Evolutionary conservation across 176 grass and related monocot genomes (phyloP).

Genomic region (Eragrostis curvula): DNA sequence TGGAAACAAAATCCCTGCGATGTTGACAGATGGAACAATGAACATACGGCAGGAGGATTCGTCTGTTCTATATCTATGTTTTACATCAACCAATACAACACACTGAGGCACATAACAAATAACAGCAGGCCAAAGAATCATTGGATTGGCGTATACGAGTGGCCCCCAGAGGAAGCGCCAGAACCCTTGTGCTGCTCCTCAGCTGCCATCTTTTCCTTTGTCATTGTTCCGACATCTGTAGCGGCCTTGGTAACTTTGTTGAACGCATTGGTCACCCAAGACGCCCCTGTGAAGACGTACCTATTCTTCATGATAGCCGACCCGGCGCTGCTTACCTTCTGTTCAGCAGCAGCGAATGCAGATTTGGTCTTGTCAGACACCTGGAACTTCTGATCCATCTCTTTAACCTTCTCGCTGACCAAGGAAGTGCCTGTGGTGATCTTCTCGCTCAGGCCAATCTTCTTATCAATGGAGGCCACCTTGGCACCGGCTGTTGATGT

Average conservation of each 20-base stretch:
- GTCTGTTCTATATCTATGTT: slow-evolving; percentile 55
- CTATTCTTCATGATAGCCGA: slow-evolving; percentile 91
- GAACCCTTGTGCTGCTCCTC: slow-evolving; percentile 66
- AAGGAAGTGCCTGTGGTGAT: slow-evolving; percentile 65
- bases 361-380: slow-evolving; percentile 83
- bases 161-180: slow-evolving; percentile 39
- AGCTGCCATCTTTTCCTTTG: slow-evolving; percentile 81
- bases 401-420: slow-evolving; percentile 79
- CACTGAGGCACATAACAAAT: background rate
- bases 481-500: slow-evolving; percentile 81
- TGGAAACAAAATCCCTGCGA: background rate
- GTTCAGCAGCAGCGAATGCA: slow-evolving; percentile 63
- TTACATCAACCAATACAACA: slow-evolving; percentile 46
- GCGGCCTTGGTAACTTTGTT: slow-evolving; percentile 71
- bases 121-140: slow-evolving; percentile 9
- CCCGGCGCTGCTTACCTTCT: slow-evolving; percentile 75
- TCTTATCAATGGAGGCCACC: slow-evolving; percentile 76
- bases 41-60: background rate
- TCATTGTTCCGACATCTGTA: slow-evolving; percentile 72
- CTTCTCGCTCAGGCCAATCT: slow-evolving; percentile 87
- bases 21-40: slow-evolving; percentile 27
- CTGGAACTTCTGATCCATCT: slow-evolving; percentile 87
- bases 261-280: slow-evolving; percentile 72
- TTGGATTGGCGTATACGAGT: slow-evolving; percentile 49
- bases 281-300: slow-evolving; percentile 73